Evolutionary conservation across 441 rosid genomes (phyloP).

Genomic region (Populus hybrid): DNA sequence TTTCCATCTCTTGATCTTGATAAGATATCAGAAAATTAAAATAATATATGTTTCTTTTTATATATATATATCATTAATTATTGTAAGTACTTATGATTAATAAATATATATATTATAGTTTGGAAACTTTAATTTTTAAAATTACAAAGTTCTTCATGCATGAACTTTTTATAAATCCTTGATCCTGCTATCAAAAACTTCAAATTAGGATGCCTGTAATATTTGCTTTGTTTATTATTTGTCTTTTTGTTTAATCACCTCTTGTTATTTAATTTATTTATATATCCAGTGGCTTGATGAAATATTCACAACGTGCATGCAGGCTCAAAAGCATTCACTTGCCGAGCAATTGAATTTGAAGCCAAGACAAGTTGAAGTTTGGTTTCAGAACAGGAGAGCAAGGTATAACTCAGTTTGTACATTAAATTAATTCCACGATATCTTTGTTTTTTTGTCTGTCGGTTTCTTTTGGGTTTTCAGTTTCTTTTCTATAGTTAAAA

Average conservation of each 20-base stretch:
- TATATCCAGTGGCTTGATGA: no score
- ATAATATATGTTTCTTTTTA: no score
- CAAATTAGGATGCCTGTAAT: not conserved
- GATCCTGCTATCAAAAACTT: not conserved
- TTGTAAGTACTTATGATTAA: no score
- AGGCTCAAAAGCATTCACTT: constrained; percentile 45
- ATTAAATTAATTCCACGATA: not conserved
- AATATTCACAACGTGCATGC: not conserved
- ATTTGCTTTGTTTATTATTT: not conserved
- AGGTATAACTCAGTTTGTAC: constrained; percentile 28
- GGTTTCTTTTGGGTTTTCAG: not conserved
- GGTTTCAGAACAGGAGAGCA: constrained; percentile 68
- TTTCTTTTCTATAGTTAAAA: not conserved
- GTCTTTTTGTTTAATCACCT: not conserved
- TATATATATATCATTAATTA: no score
- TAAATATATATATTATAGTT: no score
- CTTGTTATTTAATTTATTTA: not conserved
- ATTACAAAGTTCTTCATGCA: not conserved
- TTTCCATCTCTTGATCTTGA: not conserved
- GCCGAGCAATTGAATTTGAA: constrained; percentile 42
- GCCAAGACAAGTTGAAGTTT: constrained; percentile 61
- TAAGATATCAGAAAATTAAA: not conserved
- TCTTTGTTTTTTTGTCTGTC: not conserved
- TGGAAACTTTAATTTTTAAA: no score
- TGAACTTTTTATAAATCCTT: not conserved